Percentiles rank a stretch among this genome's conserved stretches.
These are phyloP conservation scores for Kingdonia uniflora DNA, from an alignment of 164 flowering plant genomes.

Conservation along the genomic window DNA sequence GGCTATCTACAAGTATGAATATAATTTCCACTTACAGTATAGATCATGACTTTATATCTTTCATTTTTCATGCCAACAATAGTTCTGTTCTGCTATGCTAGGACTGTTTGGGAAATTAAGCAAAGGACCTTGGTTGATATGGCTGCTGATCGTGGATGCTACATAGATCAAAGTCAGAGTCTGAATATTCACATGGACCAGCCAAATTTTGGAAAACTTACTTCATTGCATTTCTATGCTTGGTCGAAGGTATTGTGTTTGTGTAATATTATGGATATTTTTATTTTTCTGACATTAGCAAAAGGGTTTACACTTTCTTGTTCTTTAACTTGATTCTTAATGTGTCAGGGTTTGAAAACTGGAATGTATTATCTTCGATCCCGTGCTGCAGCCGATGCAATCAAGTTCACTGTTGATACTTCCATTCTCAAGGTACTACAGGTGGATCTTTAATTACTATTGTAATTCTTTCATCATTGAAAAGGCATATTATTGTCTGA, in stretches of 20 bases:
- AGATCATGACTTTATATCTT: background rate
- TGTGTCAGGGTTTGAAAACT: constrained; percentile 38
- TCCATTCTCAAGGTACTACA: constrained; percentile 56
- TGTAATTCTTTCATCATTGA: too few relatives aligned
- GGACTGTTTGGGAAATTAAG: constrained; percentile 98
- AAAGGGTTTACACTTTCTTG: background rate
- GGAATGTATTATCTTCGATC: constrained; percentile 95
- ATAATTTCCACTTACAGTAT: background rate
- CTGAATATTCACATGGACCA: constrained; percentile 94
- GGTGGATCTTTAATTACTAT: too few relatives aligned
- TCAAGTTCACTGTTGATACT: constrained; percentile 91
- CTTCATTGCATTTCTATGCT: constrained; percentile 90
- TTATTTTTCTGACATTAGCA: background rate
- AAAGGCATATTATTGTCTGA: too few relatives aligned
- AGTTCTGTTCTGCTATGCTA: constrained; percentile 6
- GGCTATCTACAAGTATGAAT: background rate
- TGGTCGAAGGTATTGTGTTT: constrained; percentile 29
- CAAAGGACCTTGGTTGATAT: constrained; percentile 86
- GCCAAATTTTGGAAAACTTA: constrained; percentile 79
- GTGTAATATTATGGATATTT: background rate
- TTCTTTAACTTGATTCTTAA: background rate
- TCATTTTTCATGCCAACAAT: background rate
- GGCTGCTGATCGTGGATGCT: constrained; percentile 96
- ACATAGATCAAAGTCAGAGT: constrained; percentile 95
- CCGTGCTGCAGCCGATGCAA: constrained; percentile 96